Conservation (phyloP, 805 yeast species). For the Kuraishia ogatae region DNA sequence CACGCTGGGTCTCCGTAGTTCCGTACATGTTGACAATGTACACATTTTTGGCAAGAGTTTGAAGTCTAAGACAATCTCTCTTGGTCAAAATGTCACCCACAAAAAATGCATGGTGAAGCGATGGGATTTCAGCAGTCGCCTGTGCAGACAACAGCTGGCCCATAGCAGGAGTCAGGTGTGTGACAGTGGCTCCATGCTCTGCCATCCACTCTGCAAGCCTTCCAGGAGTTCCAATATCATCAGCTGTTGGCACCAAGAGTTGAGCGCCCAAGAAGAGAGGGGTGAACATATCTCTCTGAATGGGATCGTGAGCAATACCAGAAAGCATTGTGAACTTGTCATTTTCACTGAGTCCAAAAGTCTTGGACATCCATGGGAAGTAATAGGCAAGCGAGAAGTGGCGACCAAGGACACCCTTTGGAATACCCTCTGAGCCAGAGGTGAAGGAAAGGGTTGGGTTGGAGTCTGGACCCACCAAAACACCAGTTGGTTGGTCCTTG, state of each 20-base stretch:
- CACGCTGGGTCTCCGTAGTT: slow-evolving; percentile 97
- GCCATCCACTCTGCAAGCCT: slow-evolving; percentile 97
- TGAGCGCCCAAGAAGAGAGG: slow-evolving; percentile 95
- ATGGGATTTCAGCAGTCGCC: slow-evolving; percentile 79
- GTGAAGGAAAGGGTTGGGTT: slow-evolving; percentile 96
- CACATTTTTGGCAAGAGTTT: slow-evolving; percentile 84
- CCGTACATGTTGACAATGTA: slow-evolving; percentile 97
- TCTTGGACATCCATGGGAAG: slow-evolving; percentile 97
- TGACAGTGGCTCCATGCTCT: slow-evolving; percentile 82
- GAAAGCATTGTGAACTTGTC: slow-evolving; percentile 96
- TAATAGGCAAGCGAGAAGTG: slow-evolving; percentile 95
- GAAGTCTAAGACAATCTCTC: slow-evolving; percentile 91
- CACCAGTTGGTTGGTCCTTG: slow-evolving; percentile 65
- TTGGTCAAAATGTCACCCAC: slow-evolving; percentile 97
- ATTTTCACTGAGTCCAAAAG: slow-evolving; percentile 64
- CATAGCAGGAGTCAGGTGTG: slow-evolving; percentile 99
- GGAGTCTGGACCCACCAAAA: slow-evolving; percentile 93
- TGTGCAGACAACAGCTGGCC: slow-evolving; percentile 96
- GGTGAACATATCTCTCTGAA: slow-evolving; percentile 98
- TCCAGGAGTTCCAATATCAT: slow-evolving; percentile 98
- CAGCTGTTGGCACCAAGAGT: slow-evolving; percentile 86
- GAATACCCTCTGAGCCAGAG: slow-evolving; percentile 96
- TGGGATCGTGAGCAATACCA: slow-evolving; percentile 99
- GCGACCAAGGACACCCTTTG: slow-evolving; percentile 97
- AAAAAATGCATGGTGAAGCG: slow-evolving; percentile 91